Conservation (phyloP, 2,329 filamentous ascomycete genomes). For the Pseudogymnoascus sp. region DNA sequence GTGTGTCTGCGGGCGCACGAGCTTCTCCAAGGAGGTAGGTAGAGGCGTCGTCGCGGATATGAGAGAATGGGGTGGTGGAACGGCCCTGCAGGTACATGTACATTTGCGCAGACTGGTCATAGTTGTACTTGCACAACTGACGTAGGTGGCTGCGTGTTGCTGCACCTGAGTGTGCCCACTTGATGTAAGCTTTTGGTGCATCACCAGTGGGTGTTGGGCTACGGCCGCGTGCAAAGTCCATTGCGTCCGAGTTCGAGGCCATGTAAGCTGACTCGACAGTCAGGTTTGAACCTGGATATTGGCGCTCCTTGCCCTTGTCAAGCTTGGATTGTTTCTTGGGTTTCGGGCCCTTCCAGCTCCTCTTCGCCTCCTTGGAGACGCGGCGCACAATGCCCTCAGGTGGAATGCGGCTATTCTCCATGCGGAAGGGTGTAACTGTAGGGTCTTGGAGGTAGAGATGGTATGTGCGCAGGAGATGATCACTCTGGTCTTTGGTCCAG, state of each 20-base stretch:
- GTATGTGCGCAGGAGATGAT: conserved; percentile 59
- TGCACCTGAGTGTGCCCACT: conserved; percentile 57
- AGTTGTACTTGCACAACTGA: conserved; percentile 52
- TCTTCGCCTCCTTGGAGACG: conserved; percentile 57
- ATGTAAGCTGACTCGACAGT: background rate
- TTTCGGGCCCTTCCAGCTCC: conserved; percentile 58
- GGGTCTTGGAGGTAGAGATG: conserved; percentile 58
- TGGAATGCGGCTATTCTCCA: conserved; percentile 55
- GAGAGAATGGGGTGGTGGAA: conserved; percentile 49
- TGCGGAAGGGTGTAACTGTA: conserved; percentile 56
- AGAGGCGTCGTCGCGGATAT: conserved; percentile 31
- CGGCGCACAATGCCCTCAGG: conserved; percentile 57
- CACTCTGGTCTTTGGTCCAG: conserved; percentile 58
- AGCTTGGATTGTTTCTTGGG: conserved; percentile 10
- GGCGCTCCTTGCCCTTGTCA: conserved; percentile 11
- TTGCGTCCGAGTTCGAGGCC: background rate
- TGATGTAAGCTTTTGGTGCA: conserved; percentile 39
- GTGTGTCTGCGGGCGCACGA: conserved; percentile 41
- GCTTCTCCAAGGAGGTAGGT: conserved; percentile 28
- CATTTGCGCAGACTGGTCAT: conserved; percentile 36
- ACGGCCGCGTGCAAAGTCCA: conserved; percentile 27
- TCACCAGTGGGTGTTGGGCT: conserved; percentile 49
- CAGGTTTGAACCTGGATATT: conserved; percentile 12
- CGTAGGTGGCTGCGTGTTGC: conserved; percentile 55
- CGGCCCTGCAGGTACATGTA: conserved; percentile 39